These are phyloP conservation scores for Gnomoniopsis smithogilvyi DNA, from an alignment of 2,329 filamentous ascomycete species.

Conservation along the genomic window DNA sequence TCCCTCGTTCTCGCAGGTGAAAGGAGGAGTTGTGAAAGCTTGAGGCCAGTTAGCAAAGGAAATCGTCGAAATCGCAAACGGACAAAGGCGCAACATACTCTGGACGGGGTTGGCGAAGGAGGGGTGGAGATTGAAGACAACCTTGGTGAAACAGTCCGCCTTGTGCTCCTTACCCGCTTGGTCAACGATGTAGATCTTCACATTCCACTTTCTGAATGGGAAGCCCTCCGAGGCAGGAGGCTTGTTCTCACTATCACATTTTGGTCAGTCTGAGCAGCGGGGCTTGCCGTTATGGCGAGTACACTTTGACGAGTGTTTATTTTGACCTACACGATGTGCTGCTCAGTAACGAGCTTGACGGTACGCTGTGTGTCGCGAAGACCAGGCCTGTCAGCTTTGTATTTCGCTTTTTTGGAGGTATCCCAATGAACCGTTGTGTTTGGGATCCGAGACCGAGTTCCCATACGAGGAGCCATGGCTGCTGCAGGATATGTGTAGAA, in stretches of 20 bases:
- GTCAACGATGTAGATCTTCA: constrained; percentile 80
- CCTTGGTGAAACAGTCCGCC: constrained; percentile 86
- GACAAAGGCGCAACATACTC: constrained; percentile 53
- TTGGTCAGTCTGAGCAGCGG: constrained; percentile 20
- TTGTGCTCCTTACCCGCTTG: constrained; percentile 81
- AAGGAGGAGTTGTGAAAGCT: constrained; percentile 83
- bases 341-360: constrained; percentile 90
- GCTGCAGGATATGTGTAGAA: background rate
- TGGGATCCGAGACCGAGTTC: background rate
- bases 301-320: background rate
- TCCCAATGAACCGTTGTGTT: background rate
- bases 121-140: constrained; percentile 88
- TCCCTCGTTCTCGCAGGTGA: constrained; percentile 87
- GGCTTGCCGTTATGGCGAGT: background rate
- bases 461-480: background rate
- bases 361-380: constrained; percentile 61
- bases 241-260: constrained; percentile 58
- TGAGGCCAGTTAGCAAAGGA: constrained; percentile 18
- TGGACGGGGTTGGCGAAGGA: constrained; percentile 86
- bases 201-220: constrained; percentile 89
- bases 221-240: constrained; percentile 81
- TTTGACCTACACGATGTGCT: constrained; percentile 70
- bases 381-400: constrained; percentile 5
- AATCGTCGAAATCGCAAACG: background rate
- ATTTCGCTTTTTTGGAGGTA: constrained; percentile 18